Evolutionary conservation across 169 alveolate species (phyloP).

Genomic region (Eimeria sp.): DNA sequence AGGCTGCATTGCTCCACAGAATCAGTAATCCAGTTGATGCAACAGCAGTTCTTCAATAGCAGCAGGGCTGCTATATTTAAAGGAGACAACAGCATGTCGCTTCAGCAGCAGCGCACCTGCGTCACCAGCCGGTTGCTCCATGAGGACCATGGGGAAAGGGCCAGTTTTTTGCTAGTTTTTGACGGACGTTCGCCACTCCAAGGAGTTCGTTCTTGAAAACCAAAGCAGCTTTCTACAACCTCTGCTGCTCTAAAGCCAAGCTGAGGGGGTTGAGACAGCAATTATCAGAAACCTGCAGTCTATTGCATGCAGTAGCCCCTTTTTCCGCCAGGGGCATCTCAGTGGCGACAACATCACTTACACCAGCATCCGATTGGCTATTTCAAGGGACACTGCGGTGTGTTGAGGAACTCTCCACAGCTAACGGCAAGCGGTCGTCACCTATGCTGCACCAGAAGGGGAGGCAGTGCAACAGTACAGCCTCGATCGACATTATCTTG

Average conservation of each 20-base stretch:
- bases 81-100: not conserved
- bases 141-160: not conserved
- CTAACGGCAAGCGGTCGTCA: not conserved
- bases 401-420: not conserved
- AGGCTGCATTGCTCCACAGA: conserved; percentile 20
- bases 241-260: conserved; percentile 10
- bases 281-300: too few relatives aligned
- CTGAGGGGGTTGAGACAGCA: not conserved
- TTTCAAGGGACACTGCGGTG: not conserved
- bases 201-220: not conserved
- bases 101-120: conserved; percentile 35
- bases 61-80: conserved; percentile 16
- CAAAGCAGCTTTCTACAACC: not conserved
- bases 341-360: not conserved
- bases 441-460: not conserved
- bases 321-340: not conserved
- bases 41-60: not conserved
- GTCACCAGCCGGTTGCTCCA: not conserved
- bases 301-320: not conserved
- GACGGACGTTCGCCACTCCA: conserved; percentile 23
- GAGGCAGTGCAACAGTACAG: not conserved
- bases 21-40: not conserved
- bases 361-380: not conserved
- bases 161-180: conserved; percentile 10
- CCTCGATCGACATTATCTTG: not conserved